Conservation (phyloP, 1,139 yeast genomes). For the Hyphopichia buzzinii region DNA sequence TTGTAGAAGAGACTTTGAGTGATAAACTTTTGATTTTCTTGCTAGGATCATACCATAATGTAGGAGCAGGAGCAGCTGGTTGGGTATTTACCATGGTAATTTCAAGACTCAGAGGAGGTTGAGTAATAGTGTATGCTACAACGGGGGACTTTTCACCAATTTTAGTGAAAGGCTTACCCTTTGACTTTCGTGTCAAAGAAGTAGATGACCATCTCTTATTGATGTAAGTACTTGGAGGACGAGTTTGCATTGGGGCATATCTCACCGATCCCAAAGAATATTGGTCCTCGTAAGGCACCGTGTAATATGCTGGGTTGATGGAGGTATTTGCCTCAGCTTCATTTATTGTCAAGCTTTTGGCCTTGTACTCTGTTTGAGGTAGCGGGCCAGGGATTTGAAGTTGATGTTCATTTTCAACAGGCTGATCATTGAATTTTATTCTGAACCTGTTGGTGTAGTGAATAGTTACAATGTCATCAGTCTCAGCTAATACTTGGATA, state of each 20-base stretch:
- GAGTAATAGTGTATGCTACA: conserved; percentile 6
- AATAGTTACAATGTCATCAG: conserved; percentile 3
- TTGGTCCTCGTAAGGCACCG: conserved; percentile 5
- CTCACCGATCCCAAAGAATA: conserved; percentile 3
- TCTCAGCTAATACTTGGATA: conserved; percentile 4
- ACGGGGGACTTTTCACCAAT: background rate
- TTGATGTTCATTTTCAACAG: background rate
- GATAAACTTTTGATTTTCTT: background rate
- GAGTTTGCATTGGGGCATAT: conserved; percentile 6
- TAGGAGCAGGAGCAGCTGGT: background rate
- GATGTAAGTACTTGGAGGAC: background rate
- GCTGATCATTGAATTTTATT: background rate
- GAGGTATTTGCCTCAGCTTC: background rate
- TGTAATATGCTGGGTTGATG: conserved; percentile 1
- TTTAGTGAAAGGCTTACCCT: conserved; percentile 1
- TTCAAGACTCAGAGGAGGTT: background rate
- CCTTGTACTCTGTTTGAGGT: background rate
- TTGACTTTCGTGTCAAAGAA: background rate
- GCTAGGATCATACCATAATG: background rate
- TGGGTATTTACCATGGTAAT: background rate
- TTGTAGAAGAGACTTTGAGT: background rate
- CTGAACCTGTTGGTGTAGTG: conserved; percentile 5
- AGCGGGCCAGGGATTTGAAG: background rate
- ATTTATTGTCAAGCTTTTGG: too few relatives aligned
- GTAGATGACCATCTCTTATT: conserved; percentile 2